Base-by-base conservation (phyloP, 2,329 filamentous ascomycete species). In the Nigrospora sphaerica region DNA sequence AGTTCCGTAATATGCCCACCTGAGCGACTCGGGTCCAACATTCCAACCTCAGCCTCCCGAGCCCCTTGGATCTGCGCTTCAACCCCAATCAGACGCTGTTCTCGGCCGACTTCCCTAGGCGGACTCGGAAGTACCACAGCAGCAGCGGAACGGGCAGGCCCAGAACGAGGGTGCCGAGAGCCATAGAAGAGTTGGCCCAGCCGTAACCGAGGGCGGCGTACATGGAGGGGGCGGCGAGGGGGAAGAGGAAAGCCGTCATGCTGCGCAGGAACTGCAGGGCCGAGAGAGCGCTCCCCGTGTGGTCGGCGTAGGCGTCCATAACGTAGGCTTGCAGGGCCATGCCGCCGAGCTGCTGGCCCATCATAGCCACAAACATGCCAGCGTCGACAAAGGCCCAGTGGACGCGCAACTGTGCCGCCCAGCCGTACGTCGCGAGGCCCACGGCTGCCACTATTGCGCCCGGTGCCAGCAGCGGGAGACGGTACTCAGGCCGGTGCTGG, bases 221-320 rank as follows among this genome's bases (percentile, higher is more conserved):
- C 34, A 36, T 36, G 34, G 34, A 6, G 14, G 34, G 34, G 34
- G 34, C 34, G 14, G 6, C 12, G 34, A 36, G 34, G 14, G 34
- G 34, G 6, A 36, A 36, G 14, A 36, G 34, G 34, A 36, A 36
- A 12, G 34, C 34, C 12, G 6, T n/a, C 34, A n/a, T 2, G 23
- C 23, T 28, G 23, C 23, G 23, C 23, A 39, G 2, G 16, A 37
- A 18, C 35, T 37, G 35, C 11, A 37, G 16, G n/a, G 35, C 35
- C 11, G 35, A 16, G 11, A 37, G 36, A 0, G 74, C 74, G 32
- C 68, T 72, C 1, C 68, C 69, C 0, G 71, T 69, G 52, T 76
- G 69, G 3, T 71, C 66, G 0, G 66, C 62, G 48, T 76, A 78
- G 1, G 62, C 56, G 36, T 74, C 71, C 12, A 74, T 66, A 11